Evolutionary conservation across 2,329 filamentous ascomycete genomes (phyloP).

Genomic region (Paraphaeosphaeria minitans): DNA sequence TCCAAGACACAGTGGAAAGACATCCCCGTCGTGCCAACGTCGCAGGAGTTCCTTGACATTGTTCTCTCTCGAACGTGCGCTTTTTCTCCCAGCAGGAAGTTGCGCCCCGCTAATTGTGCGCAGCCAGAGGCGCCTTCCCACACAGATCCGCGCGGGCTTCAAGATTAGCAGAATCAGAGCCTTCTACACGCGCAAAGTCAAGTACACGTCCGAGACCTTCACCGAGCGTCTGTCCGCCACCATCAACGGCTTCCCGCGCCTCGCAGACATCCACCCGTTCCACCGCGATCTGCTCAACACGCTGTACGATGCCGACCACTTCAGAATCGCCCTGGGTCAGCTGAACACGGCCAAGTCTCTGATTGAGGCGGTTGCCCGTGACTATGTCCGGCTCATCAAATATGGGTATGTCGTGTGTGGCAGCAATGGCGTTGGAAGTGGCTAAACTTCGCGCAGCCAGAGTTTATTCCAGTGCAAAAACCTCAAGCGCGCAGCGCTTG

Average conservation of each 20-base stretch:
- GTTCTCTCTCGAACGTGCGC: conserved; percentile 73
- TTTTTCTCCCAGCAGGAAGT: not conserved
- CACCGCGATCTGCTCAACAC: conserved; percentile 91
- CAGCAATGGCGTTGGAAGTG: not conserved
- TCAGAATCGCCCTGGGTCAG: conserved; percentile 94
- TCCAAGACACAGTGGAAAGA: conserved; percentile 55
- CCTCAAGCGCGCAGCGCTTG: conserved; percentile 92
- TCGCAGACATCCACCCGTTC: conserved; percentile 95
- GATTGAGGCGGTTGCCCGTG: conserved; percentile 93
- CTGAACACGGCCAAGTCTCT: conserved; percentile 94
- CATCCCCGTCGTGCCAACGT: conserved; percentile 86
- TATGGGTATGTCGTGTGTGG: conserved; percentile 69
- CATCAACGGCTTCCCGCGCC: conserved; percentile 83
- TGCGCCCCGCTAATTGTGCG: conserved; percentile 23
- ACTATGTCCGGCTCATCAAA: conserved; percentile 95
- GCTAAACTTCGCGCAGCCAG: conserved; percentile 52
- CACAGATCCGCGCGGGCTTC: conserved; percentile 94
- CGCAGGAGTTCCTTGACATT: conserved; percentile 96
- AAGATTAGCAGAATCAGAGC: conserved; percentile 93
- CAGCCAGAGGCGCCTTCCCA: conserved; percentile 90
- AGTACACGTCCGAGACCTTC: conserved; percentile 97
- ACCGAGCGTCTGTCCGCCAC: conserved; percentile 90
- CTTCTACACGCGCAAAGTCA: conserved; percentile 93
- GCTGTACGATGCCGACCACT: conserved; percentile 70
- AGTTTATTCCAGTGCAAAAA: conserved; percentile 96